These are phyloP conservation scores for Arxiozyma slooffiae DNA, from an alignment of 1,139 yeast species.

Conservation along the genomic window DNA sequence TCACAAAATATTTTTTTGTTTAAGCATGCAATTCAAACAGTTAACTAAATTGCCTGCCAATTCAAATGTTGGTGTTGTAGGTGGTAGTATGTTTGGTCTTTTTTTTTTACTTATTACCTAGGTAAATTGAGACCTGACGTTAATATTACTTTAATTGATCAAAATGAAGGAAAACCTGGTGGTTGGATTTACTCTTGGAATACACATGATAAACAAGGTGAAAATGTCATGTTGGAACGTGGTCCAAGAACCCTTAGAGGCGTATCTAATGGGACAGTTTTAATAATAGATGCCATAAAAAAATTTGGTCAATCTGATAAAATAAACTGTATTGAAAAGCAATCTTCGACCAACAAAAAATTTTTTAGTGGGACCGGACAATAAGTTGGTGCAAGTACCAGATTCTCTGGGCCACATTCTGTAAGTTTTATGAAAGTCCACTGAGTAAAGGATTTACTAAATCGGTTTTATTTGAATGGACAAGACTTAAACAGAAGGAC, in stretches of 20 bases:
- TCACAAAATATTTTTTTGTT: neutral
- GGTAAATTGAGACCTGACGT: conserved; percentile 63
- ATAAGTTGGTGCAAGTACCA: conserved; percentile 40
- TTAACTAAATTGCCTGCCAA: conserved; percentile 23
- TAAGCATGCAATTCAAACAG: conserved; percentile 1
- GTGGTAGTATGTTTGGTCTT: conserved; percentile 84
- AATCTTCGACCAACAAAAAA: conserved; percentile 52
- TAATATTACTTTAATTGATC: conserved; percentile 52
- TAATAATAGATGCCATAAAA: conserved; percentile 49
- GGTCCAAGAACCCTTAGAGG: conserved; percentile 74
- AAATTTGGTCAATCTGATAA: conserved; percentile 37
- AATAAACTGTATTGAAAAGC: conserved; percentile 41
- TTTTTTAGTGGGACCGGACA: conserved; percentile 40
- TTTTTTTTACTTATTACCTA: conserved; percentile 69
- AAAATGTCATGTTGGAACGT: conserved; percentile 44
- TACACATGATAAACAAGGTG: conserved; percentile 17
- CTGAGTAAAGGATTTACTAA: conserved; percentile 35
- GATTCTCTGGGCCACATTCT: conserved; percentile 34
- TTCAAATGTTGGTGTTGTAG: conserved; percentile 56
- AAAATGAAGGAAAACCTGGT: conserved; percentile 42
- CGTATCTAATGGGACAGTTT: conserved; percentile 52
- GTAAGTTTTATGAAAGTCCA: conserved; percentile 39
- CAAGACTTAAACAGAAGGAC: conserved; percentile 15
- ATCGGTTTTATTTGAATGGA: conserved; percentile 34
- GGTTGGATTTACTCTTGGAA: conserved; percentile 65